Base-by-base conservation (phyloP, 2,329 filamentous ascomycete species). In the Ascochyta viciae-villosae region DNA sequence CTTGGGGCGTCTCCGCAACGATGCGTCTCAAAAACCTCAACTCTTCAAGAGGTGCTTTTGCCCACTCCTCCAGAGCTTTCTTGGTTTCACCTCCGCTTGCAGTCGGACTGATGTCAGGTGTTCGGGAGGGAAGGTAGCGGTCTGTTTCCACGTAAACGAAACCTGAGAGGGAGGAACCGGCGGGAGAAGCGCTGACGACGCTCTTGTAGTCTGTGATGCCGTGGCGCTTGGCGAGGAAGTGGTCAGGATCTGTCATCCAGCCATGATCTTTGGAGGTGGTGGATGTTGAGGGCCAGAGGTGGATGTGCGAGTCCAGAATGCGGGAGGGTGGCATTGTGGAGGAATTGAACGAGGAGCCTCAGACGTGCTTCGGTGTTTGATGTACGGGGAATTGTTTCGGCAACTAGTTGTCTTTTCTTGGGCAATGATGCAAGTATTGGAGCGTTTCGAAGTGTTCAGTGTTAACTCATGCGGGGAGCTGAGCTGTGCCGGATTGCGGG, bases 121-220 rank as follows among this genome's bases (percentile, higher is more conserved):
- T 24, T 3, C 46, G 16, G 13, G 50, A 50, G 2, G 69, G 67
- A 0, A 74, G 60, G n/a, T 65, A 63, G 2, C 91, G 88, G 75
- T 96, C 92, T 12, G 89, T 88, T 79, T 96, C 92, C 60, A 96
- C 77, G 75, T 93, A 92, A 63, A 96, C 81, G 77, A 93, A 94
- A 52, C 90, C 91, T 7, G 37, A 12, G n/a, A 56, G 47, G 10
- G 38, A 31, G 22, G 53, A 35, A 4, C 47, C 53, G 19, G 39
- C 40, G 2, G 66, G 61, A 37, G 58, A 63, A 9, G 56, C 22
- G 5, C 54, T 50, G 12, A 55, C 46, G 6, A 67, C 64, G 35
- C 51, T 12, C 7, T 65, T 48, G 78, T 90, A 93, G 70, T 92
- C 83, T 27, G 81, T 74, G 44, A 90, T 69, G 1, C 88, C 88